Evolutionary conservation across 2,329 filamentous ascomycete genomes (phyloP).

Genomic region (Colletotrichum neosansevieriae): DNA sequence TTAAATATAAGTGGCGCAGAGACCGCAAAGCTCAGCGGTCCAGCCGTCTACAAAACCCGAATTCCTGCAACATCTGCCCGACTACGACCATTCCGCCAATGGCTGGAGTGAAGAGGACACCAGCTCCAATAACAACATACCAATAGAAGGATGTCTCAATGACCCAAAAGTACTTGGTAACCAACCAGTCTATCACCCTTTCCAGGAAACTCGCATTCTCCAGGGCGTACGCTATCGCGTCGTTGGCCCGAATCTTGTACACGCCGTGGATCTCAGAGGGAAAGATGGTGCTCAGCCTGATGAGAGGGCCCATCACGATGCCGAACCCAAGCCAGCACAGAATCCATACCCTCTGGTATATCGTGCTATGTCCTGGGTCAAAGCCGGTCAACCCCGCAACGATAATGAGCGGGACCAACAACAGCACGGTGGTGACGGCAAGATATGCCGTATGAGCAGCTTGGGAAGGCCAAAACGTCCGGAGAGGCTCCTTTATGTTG

Average conservation of each 20-base stretch:
- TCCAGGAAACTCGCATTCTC: constrained; percentile 31
- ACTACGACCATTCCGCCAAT: constrained; percentile 35
- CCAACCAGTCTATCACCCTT: constrained; percentile 35
- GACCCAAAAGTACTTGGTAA: constrained; percentile 34
- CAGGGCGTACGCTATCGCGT: constrained; percentile 33
- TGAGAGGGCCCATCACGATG: constrained; percentile 27
- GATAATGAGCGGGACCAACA: constrained; percentile 8
- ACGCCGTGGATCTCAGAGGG: constrained; percentile 32
- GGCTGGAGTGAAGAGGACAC: constrained; percentile 26
- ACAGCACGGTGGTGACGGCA: constrained; percentile 25
- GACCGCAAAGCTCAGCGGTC: constrained; percentile 3
- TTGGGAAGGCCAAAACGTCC: constrained; percentile 34
- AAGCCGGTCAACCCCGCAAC: constrained; percentile 28
- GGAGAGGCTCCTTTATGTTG: constrained; percentile 25
- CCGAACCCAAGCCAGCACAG: constrained; percentile 29
- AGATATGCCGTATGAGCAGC: constrained; percentile 21
- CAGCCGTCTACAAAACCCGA: constrained; percentile 31
- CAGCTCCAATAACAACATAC: constrained; percentile 19
- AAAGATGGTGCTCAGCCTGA: constrained; percentile 21
- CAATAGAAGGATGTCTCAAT: constrained; percentile 30
- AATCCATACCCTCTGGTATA: constrained; percentile 21
- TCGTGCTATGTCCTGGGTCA: constrained; percentile 18
- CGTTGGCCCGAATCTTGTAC: constrained; percentile 31
- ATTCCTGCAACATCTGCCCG: constrained; percentile 28
- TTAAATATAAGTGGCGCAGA: not conserved